Evolutionary conservation across 345 rosid species (phyloP).

Genomic region (Melaleuca quinquenervia): DNA sequence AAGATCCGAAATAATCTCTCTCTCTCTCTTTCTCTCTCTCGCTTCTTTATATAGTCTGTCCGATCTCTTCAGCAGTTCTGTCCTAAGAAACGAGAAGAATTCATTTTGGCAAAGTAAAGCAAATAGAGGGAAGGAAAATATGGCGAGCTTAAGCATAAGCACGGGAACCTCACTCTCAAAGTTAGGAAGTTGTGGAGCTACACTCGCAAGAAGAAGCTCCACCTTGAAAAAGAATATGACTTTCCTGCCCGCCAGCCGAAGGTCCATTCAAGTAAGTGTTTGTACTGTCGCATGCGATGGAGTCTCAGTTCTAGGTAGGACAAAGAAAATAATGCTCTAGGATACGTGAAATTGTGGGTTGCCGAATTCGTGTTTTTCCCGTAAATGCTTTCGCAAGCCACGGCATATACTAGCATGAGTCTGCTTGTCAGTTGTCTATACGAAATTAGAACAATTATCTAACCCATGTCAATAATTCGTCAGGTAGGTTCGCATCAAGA

Average conservation of each 20-base stretch:
- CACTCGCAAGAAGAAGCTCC: not conserved
- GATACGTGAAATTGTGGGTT: not conserved
- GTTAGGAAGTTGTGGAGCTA: not conserved
- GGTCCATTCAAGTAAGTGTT: slow-evolving; percentile 7
- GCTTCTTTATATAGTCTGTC: not conserved
- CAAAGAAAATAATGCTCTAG: not conserved
- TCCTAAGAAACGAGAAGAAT: not conserved
- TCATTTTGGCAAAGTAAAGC: not conserved
- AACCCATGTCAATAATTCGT: not conserved
- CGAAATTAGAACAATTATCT: not conserved
- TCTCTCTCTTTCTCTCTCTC: not conserved
- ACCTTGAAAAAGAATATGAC: not conserved
- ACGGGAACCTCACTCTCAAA: not conserved
- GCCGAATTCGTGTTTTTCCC: not conserved
- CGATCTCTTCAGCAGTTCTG: not conserved
- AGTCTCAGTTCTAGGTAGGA: not conserved
- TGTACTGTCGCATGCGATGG: not conserved
- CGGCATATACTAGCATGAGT: not conserved
- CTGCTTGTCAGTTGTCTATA: not conserved
- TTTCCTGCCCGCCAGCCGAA: not conserved
- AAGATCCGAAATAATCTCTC: not conserved
- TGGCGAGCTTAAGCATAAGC: slow-evolving; percentile 1
- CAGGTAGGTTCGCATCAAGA: slow-evolving; percentile 10
- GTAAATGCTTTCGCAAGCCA: not conserved
- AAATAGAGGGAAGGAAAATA: not conserved